Conservation (phyloP, 2,329 filamentous ascomycete species). For the Aspergillus flavus region DNA sequence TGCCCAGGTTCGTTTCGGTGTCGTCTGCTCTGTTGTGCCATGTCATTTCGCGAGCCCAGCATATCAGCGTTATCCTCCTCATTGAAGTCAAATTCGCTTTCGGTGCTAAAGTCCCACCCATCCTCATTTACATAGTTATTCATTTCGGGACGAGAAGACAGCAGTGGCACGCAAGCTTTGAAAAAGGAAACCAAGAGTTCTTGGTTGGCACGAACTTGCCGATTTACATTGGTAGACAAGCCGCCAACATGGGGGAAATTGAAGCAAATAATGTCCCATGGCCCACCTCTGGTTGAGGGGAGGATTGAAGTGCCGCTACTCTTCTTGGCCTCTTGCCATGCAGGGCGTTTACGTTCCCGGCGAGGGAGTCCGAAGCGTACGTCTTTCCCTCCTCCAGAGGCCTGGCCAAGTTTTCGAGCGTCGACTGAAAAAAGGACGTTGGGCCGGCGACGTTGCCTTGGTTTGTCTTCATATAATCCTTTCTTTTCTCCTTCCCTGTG, state of each 20-base stretch:
- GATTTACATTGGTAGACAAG: constrained; percentile 87
- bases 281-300: constrained; percentile 29
- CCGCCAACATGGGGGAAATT: constrained; percentile 98
- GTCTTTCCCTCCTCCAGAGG: constrained; percentile 43
- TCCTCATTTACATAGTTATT: constrained; percentile 26
- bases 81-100: constrained; percentile 21
- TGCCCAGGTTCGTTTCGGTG: constrained; percentile 44
- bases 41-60: background rate
- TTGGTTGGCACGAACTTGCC: constrained; percentile 92
- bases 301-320: background rate
- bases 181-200: constrained; percentile 54
- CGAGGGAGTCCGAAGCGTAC: constrained; percentile 45
- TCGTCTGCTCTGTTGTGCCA: constrained; percentile 13
- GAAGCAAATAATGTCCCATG: constrained; percentile 82
- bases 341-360: constrained; percentile 34
- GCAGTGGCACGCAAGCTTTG: constrained; percentile 45
- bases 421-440: constrained; percentile 48
- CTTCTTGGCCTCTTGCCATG: constrained; percentile 24
- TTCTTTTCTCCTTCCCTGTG: background rate
- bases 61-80: constrained; percentile 20
- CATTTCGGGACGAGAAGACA: constrained; percentile 33
- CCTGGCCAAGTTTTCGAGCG: constrained; percentile 44
- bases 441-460: constrained; percentile 16
- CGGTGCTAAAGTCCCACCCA: constrained; percentile 29
- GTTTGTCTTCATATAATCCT: background rate